These are phyloP conservation scores for Pseudocercospora crystallina DNA, from an alignment of 2,329 filamentous ascomycete species.

Conservation along the genomic window DNA sequence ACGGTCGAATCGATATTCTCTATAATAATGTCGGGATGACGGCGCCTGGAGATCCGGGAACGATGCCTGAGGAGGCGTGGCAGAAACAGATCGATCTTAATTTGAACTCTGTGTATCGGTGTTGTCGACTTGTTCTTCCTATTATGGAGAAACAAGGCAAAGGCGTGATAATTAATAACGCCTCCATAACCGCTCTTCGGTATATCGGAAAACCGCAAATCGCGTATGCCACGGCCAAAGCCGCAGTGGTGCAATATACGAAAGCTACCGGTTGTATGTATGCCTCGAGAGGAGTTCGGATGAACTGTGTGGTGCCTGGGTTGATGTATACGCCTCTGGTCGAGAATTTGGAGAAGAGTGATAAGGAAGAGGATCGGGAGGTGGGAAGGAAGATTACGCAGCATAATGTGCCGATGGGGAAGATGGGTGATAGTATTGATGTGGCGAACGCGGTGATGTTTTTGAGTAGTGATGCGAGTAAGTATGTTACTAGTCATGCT, in stretches of 20 bases:
- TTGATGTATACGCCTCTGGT: conserved; percentile 58
- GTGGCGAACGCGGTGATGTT: conserved; percentile 84
- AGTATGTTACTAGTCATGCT: conserved; percentile 79
- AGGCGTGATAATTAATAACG: conserved; percentile 47
- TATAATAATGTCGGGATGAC: conserved; percentile 53
- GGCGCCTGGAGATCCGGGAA: conserved; percentile 45
- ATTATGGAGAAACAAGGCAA: conserved; percentile 52
- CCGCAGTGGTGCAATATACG: conserved; percentile 31
- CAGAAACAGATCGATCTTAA: conserved; percentile 56
- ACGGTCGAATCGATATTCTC: conserved; percentile 51
- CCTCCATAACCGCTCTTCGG: conserved; percentile 53
- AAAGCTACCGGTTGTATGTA: conserved; percentile 47
- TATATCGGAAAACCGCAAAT: conserved; percentile 55
- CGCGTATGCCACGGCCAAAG: conserved; percentile 45
- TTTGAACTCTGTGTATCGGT: conserved; percentile 55
- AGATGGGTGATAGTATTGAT: conserved; percentile 60
- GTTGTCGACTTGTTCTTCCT: conserved; percentile 53
- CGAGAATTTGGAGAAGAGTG: conserved; percentile 45
- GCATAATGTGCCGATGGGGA: conserved; percentile 58
- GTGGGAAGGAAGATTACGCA: conserved; percentile 55
- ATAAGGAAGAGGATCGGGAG: conserved; percentile 46
- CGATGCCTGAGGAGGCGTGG: conserved; percentile 52
- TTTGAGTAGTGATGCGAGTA: conserved; percentile 78
- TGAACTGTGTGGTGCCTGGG: conserved; percentile 58
- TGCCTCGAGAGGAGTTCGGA: conserved; percentile 42